Conservation (phyloP, 768 basidiomycete genomes). For the Naganishia antarctica region DNA sequence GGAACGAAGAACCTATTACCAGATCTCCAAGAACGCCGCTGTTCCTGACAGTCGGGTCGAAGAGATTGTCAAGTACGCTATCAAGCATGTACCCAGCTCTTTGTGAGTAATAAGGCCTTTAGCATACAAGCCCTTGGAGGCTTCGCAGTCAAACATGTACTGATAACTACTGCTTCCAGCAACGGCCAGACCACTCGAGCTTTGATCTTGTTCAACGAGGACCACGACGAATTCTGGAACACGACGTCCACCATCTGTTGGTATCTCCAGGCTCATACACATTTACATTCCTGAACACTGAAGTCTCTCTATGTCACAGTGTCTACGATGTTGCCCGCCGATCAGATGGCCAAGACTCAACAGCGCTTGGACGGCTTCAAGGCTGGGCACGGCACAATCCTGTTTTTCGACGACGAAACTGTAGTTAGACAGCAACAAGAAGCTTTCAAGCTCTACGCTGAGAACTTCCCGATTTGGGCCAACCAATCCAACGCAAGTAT, state of each 20-base stretch:
- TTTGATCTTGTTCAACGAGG: slow-evolving; percentile 44
- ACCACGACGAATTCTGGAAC: slow-evolving; percentile 46
- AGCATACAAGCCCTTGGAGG: too few relatives aligned
- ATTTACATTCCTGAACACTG: background rate
- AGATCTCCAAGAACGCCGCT: slow-evolving; percentile 39
- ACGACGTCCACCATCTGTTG: slow-evolving; percentile 31
- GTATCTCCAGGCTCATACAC: background rate
- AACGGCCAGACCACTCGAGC: slow-evolving; percentile 49
- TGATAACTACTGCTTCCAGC: slow-evolving; percentile 3
- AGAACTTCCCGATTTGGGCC: slow-evolving; percentile 37
- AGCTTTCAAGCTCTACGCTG: slow-evolving; percentile 37
- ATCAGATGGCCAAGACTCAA: slow-evolving; percentile 24
- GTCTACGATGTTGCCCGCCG: slow-evolving; percentile 25
- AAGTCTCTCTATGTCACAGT: background rate
- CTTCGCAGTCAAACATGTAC: too few relatives aligned
- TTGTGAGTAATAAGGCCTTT: slow-evolving; percentile 34
- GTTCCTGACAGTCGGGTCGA: slow-evolving; percentile 43
- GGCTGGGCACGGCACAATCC: slow-evolving; percentile 48
- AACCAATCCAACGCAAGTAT: slow-evolving; percentile 39
- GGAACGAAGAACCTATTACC: slow-evolving; percentile 48
- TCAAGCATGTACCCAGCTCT: slow-evolving; percentile 47
- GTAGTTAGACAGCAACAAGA: slow-evolving; percentile 33
- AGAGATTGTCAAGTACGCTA: slow-evolving; percentile 44
- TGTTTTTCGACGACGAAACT: slow-evolving; percentile 48
- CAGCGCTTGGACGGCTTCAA: slow-evolving; percentile 39